phyloP scores from a whole-genome alignment of 139 green algal species.

The Haematococcus sp. region DNA sequence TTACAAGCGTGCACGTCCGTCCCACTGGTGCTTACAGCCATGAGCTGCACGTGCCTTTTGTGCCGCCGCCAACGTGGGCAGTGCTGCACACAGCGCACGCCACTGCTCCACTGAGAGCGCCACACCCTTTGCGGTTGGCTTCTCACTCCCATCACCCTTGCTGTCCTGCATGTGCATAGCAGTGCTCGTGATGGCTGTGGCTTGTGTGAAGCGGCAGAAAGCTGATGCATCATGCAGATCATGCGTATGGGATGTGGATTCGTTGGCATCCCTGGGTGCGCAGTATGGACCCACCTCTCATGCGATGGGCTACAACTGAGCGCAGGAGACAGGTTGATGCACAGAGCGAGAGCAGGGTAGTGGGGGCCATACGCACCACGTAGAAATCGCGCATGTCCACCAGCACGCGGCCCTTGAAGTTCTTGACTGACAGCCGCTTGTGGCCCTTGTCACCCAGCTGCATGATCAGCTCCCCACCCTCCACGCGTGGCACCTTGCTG shows the following conservation, averaged over 20 bases:
- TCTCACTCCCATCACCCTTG: slow-evolving; percentile 14
- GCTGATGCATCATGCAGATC: no score
- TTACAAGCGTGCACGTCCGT: no score
- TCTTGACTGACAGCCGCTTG: slow-evolving; percentile 29
- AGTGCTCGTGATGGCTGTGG: no score
- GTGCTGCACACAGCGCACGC: slow-evolving; percentile 22
- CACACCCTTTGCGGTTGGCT: slow-evolving; percentile 57
- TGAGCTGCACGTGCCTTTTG: slow-evolving; percentile 10
- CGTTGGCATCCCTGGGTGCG: background rate
- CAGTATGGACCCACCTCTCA: no score
- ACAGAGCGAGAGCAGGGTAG: no score
- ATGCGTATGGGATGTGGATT: background rate
- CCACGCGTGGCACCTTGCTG: background rate
- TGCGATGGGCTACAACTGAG: no score
- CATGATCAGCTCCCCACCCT: slow-evolving; percentile 7
- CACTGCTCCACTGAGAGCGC: slow-evolving; percentile 50
- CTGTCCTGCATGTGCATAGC: slow-evolving; percentile 37
- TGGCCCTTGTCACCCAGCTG: background rate
- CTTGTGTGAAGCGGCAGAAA: no score
- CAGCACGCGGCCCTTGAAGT: slow-evolving; percentile 41
- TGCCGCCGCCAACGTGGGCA: slow-evolving; percentile 29
- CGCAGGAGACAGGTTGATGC: no score
- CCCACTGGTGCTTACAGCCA: no score
- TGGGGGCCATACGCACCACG: slow-evolving; percentile 14
- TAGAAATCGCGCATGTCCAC: slow-evolving; percentile 48